Conservation (phyloP, 2,329 filamentous ascomycete genomes). For the Penicillium verrucosum region DNA sequence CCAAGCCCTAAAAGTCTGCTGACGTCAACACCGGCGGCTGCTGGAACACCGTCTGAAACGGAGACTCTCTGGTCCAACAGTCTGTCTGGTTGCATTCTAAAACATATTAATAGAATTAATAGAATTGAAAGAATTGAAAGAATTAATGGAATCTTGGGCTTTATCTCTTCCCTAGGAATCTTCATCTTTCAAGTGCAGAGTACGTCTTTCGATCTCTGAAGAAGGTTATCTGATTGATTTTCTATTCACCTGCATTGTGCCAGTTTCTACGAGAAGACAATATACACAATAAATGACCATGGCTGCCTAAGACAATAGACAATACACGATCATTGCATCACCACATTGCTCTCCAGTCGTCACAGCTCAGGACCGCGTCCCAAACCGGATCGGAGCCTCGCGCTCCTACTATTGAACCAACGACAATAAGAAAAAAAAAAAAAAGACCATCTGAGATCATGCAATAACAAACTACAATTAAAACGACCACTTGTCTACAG, state of each 20-base stretch:
- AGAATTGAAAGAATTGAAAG: no score
- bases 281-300: not conserved
- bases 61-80: constrained; percentile 11
- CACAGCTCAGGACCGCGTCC: not conserved
- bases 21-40: constrained; percentile 25
- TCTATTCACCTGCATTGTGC: not conserved
- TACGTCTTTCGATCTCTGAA: not conserved
- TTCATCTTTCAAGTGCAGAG: not conserved
- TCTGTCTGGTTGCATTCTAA: constrained; percentile 8
- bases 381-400: constrained; percentile 1
- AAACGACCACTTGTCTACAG: not conserved
- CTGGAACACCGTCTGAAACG: constrained; percentile 24
- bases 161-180: not conserved
- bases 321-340: not conserved
- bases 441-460: not conserved
- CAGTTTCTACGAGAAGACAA: not conserved
- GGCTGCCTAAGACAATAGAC: not conserved
- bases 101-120: not conserved
- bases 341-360: not conserved
- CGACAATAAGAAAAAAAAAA: not conserved
- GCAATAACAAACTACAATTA: not conserved
- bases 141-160: not conserved
- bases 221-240: not conserved
- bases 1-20: constrained; percentile 15
- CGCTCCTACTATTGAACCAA: not conserved